Base-by-base conservation (phyloP, 2,329 filamentous ascomycete genomes). In the Diaporthe longicolla region DNA sequence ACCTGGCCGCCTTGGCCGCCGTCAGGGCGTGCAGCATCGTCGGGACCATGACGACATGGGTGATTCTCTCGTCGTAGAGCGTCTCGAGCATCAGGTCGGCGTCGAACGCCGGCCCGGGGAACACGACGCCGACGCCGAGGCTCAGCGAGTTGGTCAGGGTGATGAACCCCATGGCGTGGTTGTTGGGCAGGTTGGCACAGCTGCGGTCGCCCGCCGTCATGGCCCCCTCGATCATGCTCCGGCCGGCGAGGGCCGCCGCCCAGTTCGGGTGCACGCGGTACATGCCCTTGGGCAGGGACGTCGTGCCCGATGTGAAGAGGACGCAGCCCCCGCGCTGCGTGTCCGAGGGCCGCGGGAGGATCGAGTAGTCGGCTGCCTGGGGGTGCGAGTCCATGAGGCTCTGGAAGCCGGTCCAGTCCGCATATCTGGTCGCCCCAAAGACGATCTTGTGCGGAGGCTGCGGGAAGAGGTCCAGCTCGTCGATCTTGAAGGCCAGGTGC, bases 251-350 rank as follows among this genome's bases (percentile, higher is more conserved):
- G 0, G 69, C 57, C n/a, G 19, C 17, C 15, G 61, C 50, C 50
- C 50, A 58, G 9, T 3, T 50, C 13, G 52, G 9, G 19, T 68
- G 26, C 24, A 32, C 1, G 40, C 40, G 71, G 8, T 29, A 73
- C 6, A 73, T 68, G 37, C 71, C 71, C 50, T 73, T 73, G 43
- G 71, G 71, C 52, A 73, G 61, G 10, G 61, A 59, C 4, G 71
- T 73, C 9, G 71, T 73, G 21, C 71, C 71, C 1, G 71, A 73
- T 7, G 71, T 73, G n/a, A 73, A 73, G 2, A 73, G 37, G 11
- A 73, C 61, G 7, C 9, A 48, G 3, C 61, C 71, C 6, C 61
- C 61, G 2, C 45, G 26, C n/a, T 52, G 61, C 58, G 69, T 58
- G 45, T 7, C 13, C 37, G 71, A 59, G 0, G 71, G 71, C 1